Base-by-base conservation (phyloP, 2,329 filamentous ascomycete species). In the Neofusicoccum ribis region DNA sequence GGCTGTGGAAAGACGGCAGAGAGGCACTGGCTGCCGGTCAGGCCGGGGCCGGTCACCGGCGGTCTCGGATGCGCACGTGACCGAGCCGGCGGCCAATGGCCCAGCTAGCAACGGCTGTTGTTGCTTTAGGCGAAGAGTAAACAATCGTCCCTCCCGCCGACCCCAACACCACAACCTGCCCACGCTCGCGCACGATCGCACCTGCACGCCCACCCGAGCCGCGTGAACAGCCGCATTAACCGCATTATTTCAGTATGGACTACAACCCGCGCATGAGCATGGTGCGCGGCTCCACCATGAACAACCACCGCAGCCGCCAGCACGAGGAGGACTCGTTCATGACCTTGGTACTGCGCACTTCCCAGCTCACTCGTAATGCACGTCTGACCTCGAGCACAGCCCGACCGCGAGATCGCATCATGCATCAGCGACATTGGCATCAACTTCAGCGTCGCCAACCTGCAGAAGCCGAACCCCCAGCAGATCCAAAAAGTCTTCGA, bases 371-470 rank as follows among this genome's bases (percentile, higher is more conserved):
- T 36, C 3, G 44, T 15, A 2, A 47, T 7, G 5, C 14, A n/a
- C 27, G n/a, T 15, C 60, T 56, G n/a, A 64, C 51, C 43, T 59
- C 72, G 74, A n/a, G 23, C 5, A 20, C 60, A 89, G 86, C 83
- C 86, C 54, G 86, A 89, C 69, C 80, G 83, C 68, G 95, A 99
- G 78, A 97, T 99, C 67, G 94, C 94, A 71, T 93, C 91, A 76
- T 99, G 95, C 79, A 97, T 99, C 81, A 95, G 90, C 73, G 95
- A 98, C 77, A 97, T 98, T 73, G 94, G 94, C 66, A 93, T 98
- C 72, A 89, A 88, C 34, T 97, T 98, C 78, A 91, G 88, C 41
- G 84, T 93, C 17, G 87, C 90, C 67, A 94, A 99, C 79, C 85
- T 99, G 46, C 89, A 94, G 72, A 98, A 97, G 75, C 95, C 95